Evolutionary conservation across 257 asterid genomes (phyloP).

Genomic region (Gynochthodes officinalis): DNA sequence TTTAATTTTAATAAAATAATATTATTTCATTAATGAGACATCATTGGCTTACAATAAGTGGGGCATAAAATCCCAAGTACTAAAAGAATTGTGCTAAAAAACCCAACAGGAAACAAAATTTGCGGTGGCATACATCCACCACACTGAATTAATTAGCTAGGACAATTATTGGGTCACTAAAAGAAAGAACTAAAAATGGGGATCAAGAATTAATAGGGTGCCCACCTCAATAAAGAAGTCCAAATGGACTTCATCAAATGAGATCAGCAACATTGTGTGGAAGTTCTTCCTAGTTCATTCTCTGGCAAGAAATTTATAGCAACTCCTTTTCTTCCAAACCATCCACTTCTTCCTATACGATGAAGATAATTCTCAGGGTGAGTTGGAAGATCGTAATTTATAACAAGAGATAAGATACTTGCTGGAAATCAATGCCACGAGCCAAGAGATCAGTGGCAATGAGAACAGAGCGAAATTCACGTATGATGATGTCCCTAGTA

Average conservation of each 20-base stretch:
- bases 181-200: neutral
- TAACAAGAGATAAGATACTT: conserved; percentile 72
- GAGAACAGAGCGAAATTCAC: conserved; percentile 67
- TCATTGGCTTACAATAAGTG: too few relatives aligned
- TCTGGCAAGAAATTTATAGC: conserved; percentile 69
- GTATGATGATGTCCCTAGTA: conserved; percentile 76
- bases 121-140: neutral
- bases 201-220: neutral
- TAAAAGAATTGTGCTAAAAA: too few relatives aligned
- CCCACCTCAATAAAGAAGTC: neutral
- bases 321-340: conserved; percentile 78
- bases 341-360: conserved; percentile 74
- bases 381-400: conserved; percentile 71
- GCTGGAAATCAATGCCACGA: conserved; percentile 70
- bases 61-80: too few relatives aligned
- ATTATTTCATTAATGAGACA: too few relatives aligned
- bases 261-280: conserved; percentile 77
- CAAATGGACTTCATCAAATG: conserved; percentile 30
- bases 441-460: conserved; percentile 67
- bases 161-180: neutral
- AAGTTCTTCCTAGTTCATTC: conserved; percentile 72
- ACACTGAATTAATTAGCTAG: neutral
- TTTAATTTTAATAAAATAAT: too few relatives aligned
- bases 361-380: conserved; percentile 82
- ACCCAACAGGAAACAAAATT: conserved; percentile 21